Evolutionary conservation across 495 filamentous ascomycete species (phyloP).

Genomic region (Hypoxylon lenormandii): DNA sequence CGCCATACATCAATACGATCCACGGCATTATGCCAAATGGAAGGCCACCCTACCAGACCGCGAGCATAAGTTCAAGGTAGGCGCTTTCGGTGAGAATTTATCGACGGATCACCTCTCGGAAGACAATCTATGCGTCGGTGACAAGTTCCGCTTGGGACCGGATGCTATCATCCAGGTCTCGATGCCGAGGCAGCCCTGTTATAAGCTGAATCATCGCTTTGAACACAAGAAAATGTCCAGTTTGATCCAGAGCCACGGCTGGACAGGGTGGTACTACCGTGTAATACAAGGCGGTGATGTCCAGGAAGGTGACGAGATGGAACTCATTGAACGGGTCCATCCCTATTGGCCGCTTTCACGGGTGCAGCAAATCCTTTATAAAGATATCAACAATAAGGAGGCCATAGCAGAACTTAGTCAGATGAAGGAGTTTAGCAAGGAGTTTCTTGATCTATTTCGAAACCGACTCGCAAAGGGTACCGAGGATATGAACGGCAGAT

Average conservation of each 20-base stretch:
- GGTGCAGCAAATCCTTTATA: constrained; percentile 57
- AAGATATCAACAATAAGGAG: constrained; percentile 52
- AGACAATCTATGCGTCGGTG: constrained; percentile 61
- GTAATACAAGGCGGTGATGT: constrained; percentile 56
- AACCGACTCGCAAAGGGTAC: constrained; percentile 39
- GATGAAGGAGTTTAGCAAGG: constrained; percentile 53
- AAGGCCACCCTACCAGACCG: constrained; percentile 49
- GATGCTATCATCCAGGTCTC: constrained; percentile 52
- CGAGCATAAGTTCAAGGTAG: constrained; percentile 54
- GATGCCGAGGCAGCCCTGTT: constrained; percentile 57
- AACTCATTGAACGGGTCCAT: constrained; percentile 54
- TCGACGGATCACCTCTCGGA: constrained; percentile 54
- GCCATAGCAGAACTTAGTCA: constrained; percentile 51
- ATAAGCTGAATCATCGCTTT: constrained; percentile 57
- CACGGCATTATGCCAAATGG: constrained; percentile 58
- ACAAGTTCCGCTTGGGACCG: constrained; percentile 54
- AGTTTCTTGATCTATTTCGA: constrained; percentile 45
- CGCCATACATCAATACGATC: constrained; percentile 61
- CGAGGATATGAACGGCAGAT: constrained; percentile 43
- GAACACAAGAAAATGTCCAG: constrained; percentile 56
- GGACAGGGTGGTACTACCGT: constrained; percentile 62
- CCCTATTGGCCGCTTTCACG: constrained; percentile 58
- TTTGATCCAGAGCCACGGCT: constrained; percentile 54
- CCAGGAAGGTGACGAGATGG: constrained; percentile 53
- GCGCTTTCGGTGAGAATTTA: constrained; percentile 64